Base-by-base conservation (phyloP, 2,329 filamentous ascomycete species). In the Penicillium sp. region DNA sequence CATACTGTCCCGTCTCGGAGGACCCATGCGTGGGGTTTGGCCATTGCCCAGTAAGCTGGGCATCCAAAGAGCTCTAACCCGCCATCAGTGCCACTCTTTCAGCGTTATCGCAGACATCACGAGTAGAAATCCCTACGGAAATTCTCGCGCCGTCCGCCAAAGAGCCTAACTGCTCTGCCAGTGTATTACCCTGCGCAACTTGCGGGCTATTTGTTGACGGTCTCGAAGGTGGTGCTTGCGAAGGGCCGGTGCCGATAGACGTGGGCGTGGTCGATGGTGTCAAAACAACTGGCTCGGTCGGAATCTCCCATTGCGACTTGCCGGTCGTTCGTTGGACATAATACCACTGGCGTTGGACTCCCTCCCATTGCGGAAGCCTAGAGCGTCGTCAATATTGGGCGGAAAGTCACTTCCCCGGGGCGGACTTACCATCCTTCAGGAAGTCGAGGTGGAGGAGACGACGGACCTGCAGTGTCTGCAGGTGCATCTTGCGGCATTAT, bases 311-410 rank as follows among this genome's bases (percentile, higher is more conserved):
- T 58, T 70, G 68, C 6, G 67, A 67, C 42, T 66, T 66, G 29
- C 68, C 69, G 9, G 68, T 72, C 37, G 67, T 65, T 42, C 67
- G 61, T 46, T 72, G 67, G 32, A 72, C 69, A 45, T 65, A 72
- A 54, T 72, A 72, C 63, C 69, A 72, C 54, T 65, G 63, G 28
- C 66, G 62, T 24, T 62, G 61, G 24, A 66, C 58, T 29, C 69
- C 67, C 49, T 72, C 68, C 67, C 69, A 71, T 47, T 72, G 69
- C 25, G 69, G 65, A 27, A 71, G 63, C 69, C 69, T 72, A 28
- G 41, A 12, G 29, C 32, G n/a, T 27, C 24, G 38, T 57, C 20
- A 56, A 38, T 39, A 45, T 48, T 13, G 47, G 23, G 27, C 42
- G 37, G 31, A 29, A 40, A 8, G 12, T 50, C 32, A 32, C 40